A percentile compares a stretch with the other conserved stretches of the same genome.
phyloP scores from a whole-genome alignment of 2,329 filamentous ascomycete genomes.

The Aspergillus pseudotamarii region DNA sequence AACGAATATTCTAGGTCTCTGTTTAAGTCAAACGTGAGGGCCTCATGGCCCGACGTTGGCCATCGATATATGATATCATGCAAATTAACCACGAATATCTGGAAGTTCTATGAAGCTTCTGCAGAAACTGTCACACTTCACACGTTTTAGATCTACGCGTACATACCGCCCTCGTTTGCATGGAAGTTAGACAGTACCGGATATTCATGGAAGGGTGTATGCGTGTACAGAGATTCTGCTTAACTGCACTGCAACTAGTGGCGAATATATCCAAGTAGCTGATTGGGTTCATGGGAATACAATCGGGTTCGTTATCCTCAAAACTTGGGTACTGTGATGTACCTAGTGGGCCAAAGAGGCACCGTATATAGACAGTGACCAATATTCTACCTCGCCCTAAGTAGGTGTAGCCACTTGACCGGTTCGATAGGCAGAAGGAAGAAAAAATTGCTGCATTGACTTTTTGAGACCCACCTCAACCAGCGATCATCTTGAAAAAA shows the following conservation, averaged over 20 bases:
- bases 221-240: background rate
- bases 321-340: background rate
- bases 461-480: background rate
- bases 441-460: constrained; percentile 19
- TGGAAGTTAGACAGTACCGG: background rate
- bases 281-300: background rate
- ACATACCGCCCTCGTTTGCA: background rate
- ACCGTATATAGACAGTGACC: background rate
- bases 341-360: background rate
- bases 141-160: background rate
- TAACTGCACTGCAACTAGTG: background rate
- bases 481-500: background rate
- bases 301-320: background rate
- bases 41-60: background rate
- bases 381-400: background rate
- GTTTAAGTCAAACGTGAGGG: background rate
- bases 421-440: background rate
- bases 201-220: background rate
- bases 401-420: background rate
- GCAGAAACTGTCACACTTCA: background rate
- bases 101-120: background rate
- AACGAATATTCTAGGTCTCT: background rate
- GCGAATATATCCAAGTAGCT: constrained; percentile 51
- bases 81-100: background rate
- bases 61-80: background rate